Evolutionary conservation across 2,329 filamentous ascomycete species (phyloP).

Genomic region (Nothophaeocryptopus gaeumannii): DNA sequence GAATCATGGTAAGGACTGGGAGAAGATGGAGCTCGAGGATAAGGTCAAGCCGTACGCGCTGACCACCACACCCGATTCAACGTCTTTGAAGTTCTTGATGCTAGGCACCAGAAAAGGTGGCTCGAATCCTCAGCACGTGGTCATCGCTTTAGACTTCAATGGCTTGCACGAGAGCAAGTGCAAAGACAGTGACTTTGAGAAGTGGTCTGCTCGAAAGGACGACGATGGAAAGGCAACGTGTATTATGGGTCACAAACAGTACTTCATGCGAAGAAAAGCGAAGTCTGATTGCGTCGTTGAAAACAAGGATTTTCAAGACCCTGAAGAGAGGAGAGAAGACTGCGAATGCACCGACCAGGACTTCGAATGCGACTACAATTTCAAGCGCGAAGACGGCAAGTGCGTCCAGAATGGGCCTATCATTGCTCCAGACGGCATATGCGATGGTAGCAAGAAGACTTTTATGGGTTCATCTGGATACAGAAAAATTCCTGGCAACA

Average conservation of each 20-base stretch:
- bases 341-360: slow-evolving; percentile 82
- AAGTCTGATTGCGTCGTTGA: slow-evolving; percentile 83
- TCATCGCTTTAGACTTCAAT: slow-evolving; percentile 80
- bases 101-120: slow-evolving; percentile 59
- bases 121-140: slow-evolving; percentile 50
- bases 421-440: slow-evolving; percentile 66
- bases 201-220: slow-evolving; percentile 82
- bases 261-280: slow-evolving; percentile 79
- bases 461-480: slow-evolving; percentile 88
- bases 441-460: slow-evolving; percentile 66
- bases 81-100: slow-evolving; percentile 84
- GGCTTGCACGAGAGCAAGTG: slow-evolving; percentile 79
- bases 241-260: slow-evolving; percentile 94
- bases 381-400: slow-evolving; percentile 65
- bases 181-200: slow-evolving; percentile 72
- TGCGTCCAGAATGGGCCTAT: slow-evolving; percentile 66
- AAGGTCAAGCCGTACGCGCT: slow-evolving; percentile 70
- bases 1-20: slow-evolving; percentile 85
- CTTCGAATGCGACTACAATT: slow-evolving; percentile 97
- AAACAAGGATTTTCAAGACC: slow-evolving; percentile 75
- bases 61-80: slow-evolving; percentile 89
- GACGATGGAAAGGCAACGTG: slow-evolving; percentile 78
- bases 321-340: slow-evolving; percentile 63
- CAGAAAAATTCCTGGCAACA: slow-evolving; percentile 73
- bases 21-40: slow-evolving; percentile 64